Evolutionary conservation across 2,329 filamentous ascomycete species (phyloP).

Genomic region (Xylaria polymorpha): DNA sequence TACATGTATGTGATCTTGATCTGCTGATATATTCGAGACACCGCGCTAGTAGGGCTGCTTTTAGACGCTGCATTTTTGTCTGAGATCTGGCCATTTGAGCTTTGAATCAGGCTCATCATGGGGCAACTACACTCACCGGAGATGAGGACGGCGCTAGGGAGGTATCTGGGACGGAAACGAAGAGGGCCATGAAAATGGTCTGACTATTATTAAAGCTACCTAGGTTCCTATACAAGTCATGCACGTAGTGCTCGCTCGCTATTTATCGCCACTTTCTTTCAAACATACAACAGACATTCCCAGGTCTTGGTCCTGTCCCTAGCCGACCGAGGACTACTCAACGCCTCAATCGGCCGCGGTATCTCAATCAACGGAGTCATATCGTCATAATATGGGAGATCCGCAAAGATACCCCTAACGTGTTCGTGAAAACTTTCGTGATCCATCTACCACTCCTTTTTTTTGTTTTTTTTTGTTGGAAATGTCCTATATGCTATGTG

Average conservation of each 20-base stretch:
- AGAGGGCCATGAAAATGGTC: conserved; percentile 7
- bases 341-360: conserved; percentile 27
- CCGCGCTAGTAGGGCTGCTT: not conserved
- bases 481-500: conserved; percentile 19
- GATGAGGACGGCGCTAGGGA: not conserved
- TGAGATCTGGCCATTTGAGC: not conserved
- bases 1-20: not conserved
- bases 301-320: conserved; percentile 22
- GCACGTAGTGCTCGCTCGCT: conserved; percentile 17
- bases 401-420: conserved; percentile 12
- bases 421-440: conserved; percentile 31
- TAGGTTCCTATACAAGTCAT: conserved; percentile 34
- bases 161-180: not conserved
- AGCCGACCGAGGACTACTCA: conserved; percentile 6
- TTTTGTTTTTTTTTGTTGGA: conserved; percentile 10
- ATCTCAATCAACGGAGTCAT: conserved; percentile 36
- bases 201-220: conserved; percentile 33
- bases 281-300: conserved; percentile 32
- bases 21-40: not conserved
- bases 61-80: not conserved
- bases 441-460: conserved; percentile 24
- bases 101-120: not conserved
- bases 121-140: not conserved
- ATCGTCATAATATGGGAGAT: conserved; percentile 37
- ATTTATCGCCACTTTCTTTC: conserved; percentile 11